Base-by-base conservation (phyloP, 306 rosid genomes). In the Gastrolobium villosum region DNA sequence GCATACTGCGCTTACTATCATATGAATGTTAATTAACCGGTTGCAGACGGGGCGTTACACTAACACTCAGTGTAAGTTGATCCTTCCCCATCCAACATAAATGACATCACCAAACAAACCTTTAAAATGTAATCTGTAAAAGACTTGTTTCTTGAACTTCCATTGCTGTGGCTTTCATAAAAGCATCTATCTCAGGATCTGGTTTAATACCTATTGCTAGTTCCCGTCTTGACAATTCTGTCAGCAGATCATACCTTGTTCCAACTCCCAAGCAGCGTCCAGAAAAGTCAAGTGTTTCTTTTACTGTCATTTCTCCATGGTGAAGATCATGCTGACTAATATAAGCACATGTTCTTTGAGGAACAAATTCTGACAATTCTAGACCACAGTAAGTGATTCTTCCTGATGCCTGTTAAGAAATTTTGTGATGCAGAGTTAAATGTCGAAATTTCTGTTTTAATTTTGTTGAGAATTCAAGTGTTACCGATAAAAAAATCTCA, bases 381-480 rank as follows among this genome's bases (percentile, higher is more conserved):
- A 86, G 94, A 9, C 94, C 94, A 61, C 94, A 90, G 61, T 86
- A 88, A 1, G 89, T 88, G 34, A 88, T 76, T 3, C 40, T 85
- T 52, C 94, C 94, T 1, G 31, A 70, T 68, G 48, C 80, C 94
- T 90, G 87, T 74, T 79, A 41, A n/a, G 9, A 7, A 20, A 63
- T 54, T 70, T 11, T 54, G 6, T 43, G 7, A 36, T 36, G 54
- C 1, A 13, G 35, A 70, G 20, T 78, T 46, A 39, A 40, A 20
- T 60, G 65, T 70, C 9, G 32, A 11, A 72, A 41, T 5, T 32
- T 9, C 26, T 52, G 77, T 31, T 37, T 30, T 37, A 9, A 28
- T 10, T n/a, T n/a, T n/a, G n/a, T n/a, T n/a, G n/a, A n/a, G n/a
- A n/a, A n/a, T n/a, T n/a, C n/a, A n/a, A n/a, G n/a, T n/a, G n/a